A percentile compares a stretch with the other conserved stretches of the same genome.
Conservation (phyloP, 2,329 filamentous ascomycete species). For the Ambrosiella cleistominuta region DNA sequence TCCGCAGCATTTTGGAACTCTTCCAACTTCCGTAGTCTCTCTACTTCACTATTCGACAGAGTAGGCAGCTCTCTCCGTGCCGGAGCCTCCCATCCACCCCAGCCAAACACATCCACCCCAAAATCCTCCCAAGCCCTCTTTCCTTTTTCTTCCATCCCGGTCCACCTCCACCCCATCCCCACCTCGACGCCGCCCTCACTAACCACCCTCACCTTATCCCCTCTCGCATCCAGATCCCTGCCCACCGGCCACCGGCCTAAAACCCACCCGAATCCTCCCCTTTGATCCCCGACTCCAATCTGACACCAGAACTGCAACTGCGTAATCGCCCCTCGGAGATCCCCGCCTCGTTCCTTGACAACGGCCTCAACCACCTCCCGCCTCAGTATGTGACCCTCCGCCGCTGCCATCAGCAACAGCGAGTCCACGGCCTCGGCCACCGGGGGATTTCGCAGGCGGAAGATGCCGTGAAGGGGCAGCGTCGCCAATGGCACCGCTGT, state of each 20-base stretch:
- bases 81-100: constrained; percentile 21
- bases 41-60: constrained; percentile 15
- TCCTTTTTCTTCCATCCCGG: constrained; percentile 44
- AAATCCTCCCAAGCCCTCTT: constrained; percentile 51
- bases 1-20: constrained; percentile 38
- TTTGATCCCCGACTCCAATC: constrained; percentile 77
- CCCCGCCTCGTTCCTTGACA: constrained; percentile 49
- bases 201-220: constrained; percentile 55
- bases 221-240: constrained; percentile 47
- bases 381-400: constrained; percentile 67
- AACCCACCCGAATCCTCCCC: constrained; percentile 81
- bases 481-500: constrained; percentile 56
- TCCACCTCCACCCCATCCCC: constrained; percentile 62
- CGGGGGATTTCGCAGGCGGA: constrained; percentile 55
- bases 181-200: constrained; percentile 62
- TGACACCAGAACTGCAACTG: constrained; percentile 96
- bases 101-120: constrained; percentile 44
- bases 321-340: constrained; percentile 64
- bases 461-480: constrained; percentile 67
- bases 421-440: constrained; percentile 57
- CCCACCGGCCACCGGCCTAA: constrained; percentile 59
- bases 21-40: constrained; percentile 22
- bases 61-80: constrained; percentile 10
- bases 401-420: constrained; percentile 64
- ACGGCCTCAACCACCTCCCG: constrained; percentile 50